Conservation (phyloP, 148 eudicot genomes). For the Rhododendron ferrugineum region DNA sequence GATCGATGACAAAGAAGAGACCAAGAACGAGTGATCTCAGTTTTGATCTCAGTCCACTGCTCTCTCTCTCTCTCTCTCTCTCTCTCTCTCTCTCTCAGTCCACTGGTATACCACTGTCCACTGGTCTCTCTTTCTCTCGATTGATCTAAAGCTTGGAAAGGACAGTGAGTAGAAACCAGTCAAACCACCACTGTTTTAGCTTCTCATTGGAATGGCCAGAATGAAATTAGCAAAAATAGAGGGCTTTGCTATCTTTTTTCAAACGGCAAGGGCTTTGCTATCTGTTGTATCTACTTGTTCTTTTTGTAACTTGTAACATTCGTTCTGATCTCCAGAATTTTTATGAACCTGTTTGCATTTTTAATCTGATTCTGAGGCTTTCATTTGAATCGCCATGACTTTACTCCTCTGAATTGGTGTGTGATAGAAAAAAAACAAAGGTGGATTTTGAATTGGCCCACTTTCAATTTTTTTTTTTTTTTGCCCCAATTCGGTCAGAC, state of each 20-base stretch:
- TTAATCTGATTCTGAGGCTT: not conserved
- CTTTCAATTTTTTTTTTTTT: too few relatives aligned
- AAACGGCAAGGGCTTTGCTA: not conserved
- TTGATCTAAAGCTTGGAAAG: constrained; percentile 72
- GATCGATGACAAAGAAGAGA: too few relatives aligned
- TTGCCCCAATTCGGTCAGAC: too few relatives aligned
- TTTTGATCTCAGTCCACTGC: too few relatives aligned
- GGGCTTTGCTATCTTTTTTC: not conserved
- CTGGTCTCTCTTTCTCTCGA: too few relatives aligned
- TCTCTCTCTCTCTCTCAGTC: too few relatives aligned
- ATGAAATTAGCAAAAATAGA: constrained; percentile 6
- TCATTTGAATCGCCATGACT: not conserved
- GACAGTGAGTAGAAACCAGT: constrained; percentile 39
- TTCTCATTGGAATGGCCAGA: not conserved
- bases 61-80: too few relatives aligned
- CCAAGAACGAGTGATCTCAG: too few relatives aligned
- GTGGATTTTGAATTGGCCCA: too few relatives aligned
- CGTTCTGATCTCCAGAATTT: not conserved
- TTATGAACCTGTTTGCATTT: not conserved
- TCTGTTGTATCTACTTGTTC: not conserved
- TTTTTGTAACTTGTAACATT: not conserved
- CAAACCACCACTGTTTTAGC: constrained; percentile 4
- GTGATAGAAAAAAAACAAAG: too few relatives aligned
- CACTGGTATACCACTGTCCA: too few relatives aligned
- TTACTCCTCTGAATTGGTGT: too few relatives aligned